A percentile compares a stretch with the other conserved stretches of the same genome.
These are phyloP conservation scores for Globisporangium okanoganense DNA, from an alignment of 352 stramenopile species.

Conservation along the genomic window DNA sequence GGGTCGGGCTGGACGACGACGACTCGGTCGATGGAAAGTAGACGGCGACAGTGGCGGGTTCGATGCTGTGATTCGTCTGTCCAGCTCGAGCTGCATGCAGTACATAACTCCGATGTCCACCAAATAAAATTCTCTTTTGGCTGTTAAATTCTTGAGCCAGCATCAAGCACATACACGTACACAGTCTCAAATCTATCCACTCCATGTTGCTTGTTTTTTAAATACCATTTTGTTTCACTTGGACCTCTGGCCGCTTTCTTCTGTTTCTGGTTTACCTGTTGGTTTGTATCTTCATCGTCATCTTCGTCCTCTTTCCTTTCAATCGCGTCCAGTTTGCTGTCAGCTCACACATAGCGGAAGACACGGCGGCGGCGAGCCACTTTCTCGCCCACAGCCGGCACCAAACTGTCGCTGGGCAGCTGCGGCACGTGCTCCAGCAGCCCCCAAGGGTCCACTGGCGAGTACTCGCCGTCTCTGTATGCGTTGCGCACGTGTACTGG, in stretches of 20 bases:
- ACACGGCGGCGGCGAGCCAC: constrained; percentile 61
- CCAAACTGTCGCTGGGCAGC: constrained; percentile 62
- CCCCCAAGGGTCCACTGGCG: constrained; percentile 69
- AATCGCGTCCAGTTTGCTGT: not conserved
- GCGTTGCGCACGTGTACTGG: constrained; percentile 20
- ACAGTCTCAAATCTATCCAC: constrained; percentile 12
- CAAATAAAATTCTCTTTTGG: not conserved
- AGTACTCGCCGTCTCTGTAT: constrained; percentile 20
- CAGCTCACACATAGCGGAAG: constrained; percentile 60
- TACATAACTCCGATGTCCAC: not conserved
- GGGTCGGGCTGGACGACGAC: constrained; percentile 79
- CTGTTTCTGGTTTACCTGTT: constrained; percentile 3
- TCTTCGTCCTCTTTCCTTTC: not conserved
- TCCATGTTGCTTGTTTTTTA: constrained; percentile 16
- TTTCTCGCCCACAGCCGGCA: constrained; percentile 31
- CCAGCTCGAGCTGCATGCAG: not conserved
- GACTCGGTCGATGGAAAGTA: constrained; percentile 22
- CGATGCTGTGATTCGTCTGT: no score
- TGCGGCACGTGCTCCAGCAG: constrained; percentile 67
- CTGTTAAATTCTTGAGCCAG: no score
- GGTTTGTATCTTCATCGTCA: not conserved
- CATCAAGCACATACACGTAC: not conserved
- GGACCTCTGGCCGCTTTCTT: not conserved
- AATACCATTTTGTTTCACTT: constrained; percentile 23
- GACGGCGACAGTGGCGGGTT: no score